Evolutionary conservation across 192 early-diverging fungal species (phyloP), one percentile per base, ranked within the genome.

Genomic region (Globomyces pollinis-pini): DNA sequence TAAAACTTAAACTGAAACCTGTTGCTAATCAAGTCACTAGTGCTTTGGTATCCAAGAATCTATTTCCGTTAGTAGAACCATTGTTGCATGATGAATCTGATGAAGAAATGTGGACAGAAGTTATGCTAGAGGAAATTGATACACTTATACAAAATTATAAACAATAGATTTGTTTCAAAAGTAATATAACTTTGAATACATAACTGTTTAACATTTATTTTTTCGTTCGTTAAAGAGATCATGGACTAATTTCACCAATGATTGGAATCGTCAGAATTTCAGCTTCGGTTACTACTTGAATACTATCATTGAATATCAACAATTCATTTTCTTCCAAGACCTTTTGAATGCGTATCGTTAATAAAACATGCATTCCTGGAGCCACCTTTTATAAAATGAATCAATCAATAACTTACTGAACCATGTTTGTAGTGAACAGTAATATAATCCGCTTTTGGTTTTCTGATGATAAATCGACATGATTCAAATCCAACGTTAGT

Each of bases 401-500:
- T n/a, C n/a, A n/a, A n/a, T n/a, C n/a, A n/a, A 11, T 13, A 38
- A 18, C 13, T 5, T 24, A 42, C 56, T 42, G 71, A 63, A 34
- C 71, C 71, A 20, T 41, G 62, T 53, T 62, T 73, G 49, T 58
- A 73, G 16, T 34, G 35, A 1, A 61, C 54, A 29, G 20, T 21
- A 0, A 73, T 21, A 3, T 38, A 34, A n/a, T 29, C 26, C 29
- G 52, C 42, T 35, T 41, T 16, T 23, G 52, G 51, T 20, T 55
- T 50, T 23, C 50, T 60, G 4, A 73, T 36, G 12, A 42, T 52
- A 52, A 70, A 68, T 30, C 71, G 33, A 1, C 63, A 35, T 2
- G 67, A 62, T 41, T 63, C 43, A 30, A 66, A 56, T 1, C 71
- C 71, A 28, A 65, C 50, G 38, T 73, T 73, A 0, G 65, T 62